Percentiles rank a stretch among this genome's conserved stretches.
Conservation (phyloP, 1,139 yeast species). For the Sugiyamaella xylanicola region DNA sequence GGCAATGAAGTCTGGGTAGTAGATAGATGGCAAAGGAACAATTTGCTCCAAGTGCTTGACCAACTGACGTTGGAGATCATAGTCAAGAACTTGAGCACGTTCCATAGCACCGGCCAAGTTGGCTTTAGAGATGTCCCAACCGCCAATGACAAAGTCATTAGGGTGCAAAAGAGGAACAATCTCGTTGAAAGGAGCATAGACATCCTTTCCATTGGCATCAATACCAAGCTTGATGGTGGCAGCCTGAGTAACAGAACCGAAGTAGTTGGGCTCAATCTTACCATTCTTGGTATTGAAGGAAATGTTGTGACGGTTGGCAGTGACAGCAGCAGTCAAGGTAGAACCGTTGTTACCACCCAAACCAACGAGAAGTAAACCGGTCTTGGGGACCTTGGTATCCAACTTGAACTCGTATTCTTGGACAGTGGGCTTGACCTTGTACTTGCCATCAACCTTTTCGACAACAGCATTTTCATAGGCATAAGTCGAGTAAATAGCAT, state of each 20-base stretch:
- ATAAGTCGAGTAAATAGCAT: constrained; percentile 67
- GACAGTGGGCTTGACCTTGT: constrained; percentile 69
- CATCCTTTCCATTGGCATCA: constrained; percentile 79
- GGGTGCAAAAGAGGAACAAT: constrained; percentile 87
- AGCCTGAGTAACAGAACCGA: constrained; percentile 94
- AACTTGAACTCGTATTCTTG: constrained; percentile 84
- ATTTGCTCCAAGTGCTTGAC: constrained; percentile 62
- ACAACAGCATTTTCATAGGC: constrained; percentile 69
- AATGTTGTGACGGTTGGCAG: constrained; percentile 81
- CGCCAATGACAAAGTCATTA: constrained; percentile 85
- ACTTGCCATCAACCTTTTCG: constrained; percentile 56
- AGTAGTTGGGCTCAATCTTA: constrained; percentile 77
- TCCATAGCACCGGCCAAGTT: constrained; percentile 77
- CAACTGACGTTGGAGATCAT: constrained; percentile 78
- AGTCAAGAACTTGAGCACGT: constrained; percentile 86
- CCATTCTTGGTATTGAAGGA: constrained; percentile 85
- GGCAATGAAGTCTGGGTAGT: constrained; percentile 96
- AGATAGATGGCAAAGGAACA: constrained; percentile 79
- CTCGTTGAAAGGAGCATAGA: constrained; percentile 90
- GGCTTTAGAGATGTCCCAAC: constrained; percentile 88
- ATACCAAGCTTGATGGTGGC: constrained; percentile 90
- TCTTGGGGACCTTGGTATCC: constrained; percentile 78
- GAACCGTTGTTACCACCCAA: constrained; percentile 97
- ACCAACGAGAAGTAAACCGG: constrained; percentile 90
- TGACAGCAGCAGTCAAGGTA: constrained; percentile 79